These are phyloP conservation scores for Kurtzmaniella quercitrusa DNA, from an alignment of 1,139 yeast species.

Conservation along the genomic window DNA sequence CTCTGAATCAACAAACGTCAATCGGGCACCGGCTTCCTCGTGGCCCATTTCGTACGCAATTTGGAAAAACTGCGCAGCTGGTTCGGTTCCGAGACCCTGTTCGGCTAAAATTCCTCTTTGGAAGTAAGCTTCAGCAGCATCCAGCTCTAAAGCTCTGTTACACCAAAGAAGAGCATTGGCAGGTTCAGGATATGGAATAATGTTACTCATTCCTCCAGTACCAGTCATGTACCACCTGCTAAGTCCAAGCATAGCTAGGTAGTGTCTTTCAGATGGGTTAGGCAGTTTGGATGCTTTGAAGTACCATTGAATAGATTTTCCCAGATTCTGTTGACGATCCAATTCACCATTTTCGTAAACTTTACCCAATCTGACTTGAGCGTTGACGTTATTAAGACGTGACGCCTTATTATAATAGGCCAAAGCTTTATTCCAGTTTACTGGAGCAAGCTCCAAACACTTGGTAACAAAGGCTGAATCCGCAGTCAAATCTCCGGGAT, in stretches of 20 bases:
- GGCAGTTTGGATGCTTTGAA: slow-evolving; percentile 67
- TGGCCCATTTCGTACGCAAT: slow-evolving; percentile 24
- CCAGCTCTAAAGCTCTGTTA: slow-evolving; percentile 69
- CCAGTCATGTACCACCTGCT: slow-evolving; percentile 93
- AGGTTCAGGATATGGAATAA: slow-evolving; percentile 63
- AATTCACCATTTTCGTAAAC: slow-evolving; percentile 85
- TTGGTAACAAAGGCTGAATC: slow-evolving; percentile 35
- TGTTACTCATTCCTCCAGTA: slow-evolving; percentile 49
- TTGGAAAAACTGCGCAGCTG: slow-evolving; percentile 20
- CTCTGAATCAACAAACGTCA: slow-evolving; percentile 7
- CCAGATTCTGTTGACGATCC: slow-evolving; percentile 62
- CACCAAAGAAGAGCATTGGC: slow-evolving; percentile 89
- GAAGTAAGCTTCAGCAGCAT: slow-evolving; percentile 75
- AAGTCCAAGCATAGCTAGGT: slow-evolving; percentile 85
- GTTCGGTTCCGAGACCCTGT: slow-evolving; percentile 67
- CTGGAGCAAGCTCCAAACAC: slow-evolving; percentile 38
- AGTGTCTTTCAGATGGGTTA: slow-evolving; percentile 56
- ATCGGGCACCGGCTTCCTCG: slow-evolving; percentile 16
- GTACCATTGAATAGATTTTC: slow-evolving; percentile 87
- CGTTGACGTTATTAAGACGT: slow-evolving; percentile 66
- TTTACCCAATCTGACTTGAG: slow-evolving; percentile 83
- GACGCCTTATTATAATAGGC: slow-evolving; percentile 76
- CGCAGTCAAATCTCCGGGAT: slow-evolving; percentile 40
- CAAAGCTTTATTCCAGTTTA: slow-evolving; percentile 58
- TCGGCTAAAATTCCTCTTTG: slow-evolving; percentile 82